These are phyloP conservation scores for Xylariaceae sp. DNA, from an alignment of 2,329 filamentous ascomycete genomes.

Conservation along the genomic window DNA sequence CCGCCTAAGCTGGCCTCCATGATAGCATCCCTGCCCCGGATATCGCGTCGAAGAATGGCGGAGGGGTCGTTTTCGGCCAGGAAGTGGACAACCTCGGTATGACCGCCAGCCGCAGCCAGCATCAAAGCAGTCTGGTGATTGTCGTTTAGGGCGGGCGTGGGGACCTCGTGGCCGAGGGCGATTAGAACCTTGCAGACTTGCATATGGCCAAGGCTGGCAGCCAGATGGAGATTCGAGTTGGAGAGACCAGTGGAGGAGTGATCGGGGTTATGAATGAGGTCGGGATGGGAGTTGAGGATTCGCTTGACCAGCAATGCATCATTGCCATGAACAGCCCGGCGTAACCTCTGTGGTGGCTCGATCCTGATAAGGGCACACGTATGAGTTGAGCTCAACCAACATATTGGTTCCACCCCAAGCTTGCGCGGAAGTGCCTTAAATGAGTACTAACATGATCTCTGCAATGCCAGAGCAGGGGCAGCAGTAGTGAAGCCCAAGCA, in stretches of 20 bases:
- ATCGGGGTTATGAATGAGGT: constrained; percentile 80
- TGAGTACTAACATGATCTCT: constrained; percentile 10
- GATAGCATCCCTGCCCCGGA: constrained; percentile 72
- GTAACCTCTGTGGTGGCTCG: constrained; percentile 75
- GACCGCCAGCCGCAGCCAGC: constrained; percentile 72
- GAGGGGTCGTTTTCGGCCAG: constrained; percentile 69
- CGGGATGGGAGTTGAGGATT: constrained; percentile 75
- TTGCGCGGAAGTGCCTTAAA: background rate
- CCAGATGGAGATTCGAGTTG: constrained; percentile 85
- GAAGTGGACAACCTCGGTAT: constrained; percentile 75
- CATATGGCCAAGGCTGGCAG: constrained; percentile 73
- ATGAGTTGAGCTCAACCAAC: background rate
- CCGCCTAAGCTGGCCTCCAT: constrained; percentile 68
- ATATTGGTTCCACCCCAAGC: no score
- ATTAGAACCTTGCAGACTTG: constrained; percentile 74
- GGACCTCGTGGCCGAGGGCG: constrained; percentile 75
- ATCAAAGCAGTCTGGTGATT: constrained; percentile 81
- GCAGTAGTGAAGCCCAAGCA: background rate
- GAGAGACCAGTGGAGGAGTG: constrained; percentile 69
- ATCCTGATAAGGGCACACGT: constrained; percentile 50
- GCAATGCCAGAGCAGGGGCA: background rate
- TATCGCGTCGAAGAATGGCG: constrained; percentile 69
- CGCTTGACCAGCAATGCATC: constrained; percentile 75
- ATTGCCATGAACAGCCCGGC: constrained; percentile 79
- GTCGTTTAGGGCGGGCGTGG: constrained; percentile 77